Base-by-base conservation (phyloP, 306 rosid genomes). In the Cicer pinnatifidum region DNA sequence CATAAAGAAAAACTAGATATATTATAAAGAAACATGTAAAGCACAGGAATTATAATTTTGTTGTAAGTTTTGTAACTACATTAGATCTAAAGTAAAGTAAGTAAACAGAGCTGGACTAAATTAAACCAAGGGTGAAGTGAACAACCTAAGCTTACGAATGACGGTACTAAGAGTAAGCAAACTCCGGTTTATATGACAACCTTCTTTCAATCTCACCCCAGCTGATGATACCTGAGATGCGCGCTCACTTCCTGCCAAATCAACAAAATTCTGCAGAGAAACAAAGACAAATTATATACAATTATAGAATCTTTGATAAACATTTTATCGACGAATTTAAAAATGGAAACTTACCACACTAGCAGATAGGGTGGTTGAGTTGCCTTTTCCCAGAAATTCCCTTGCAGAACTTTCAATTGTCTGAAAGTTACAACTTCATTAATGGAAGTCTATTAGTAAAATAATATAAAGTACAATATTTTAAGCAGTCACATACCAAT, bases 241-340 rank as follows among this genome's bases (percentile, higher is more conserved):
- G 62, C 99, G 97, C 87, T 95, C 99, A 45, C 99, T 95, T 39
- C 99, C 99, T 6, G 99, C 99, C 80, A 95, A 86, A 81, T 95
- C 99, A 80, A 95, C 86, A 84, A 95, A 95, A 82, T 89, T 95
- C 99, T 95, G 96, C 88, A 81, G 70, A 61, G 78, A 78, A 80
- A 83, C 35, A 76, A 60, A 61, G 50, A 50, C 46, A 85, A 75
- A 39, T 46, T 47, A 17, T 37, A 69, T 50, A 28, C 35, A 67
- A 48, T 62, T 17, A 54, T 50, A 39, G 64, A 53, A 67, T 3
- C 20, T 8, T 61, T 35, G n/a, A 7, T 11, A 45, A 53, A 0
- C 8, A 65, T 78, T 79, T 12, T 48, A 61, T 56, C 69, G 64
- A 17, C 28, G 41, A 53, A 54, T 64, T 75, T 41, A 13, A 74